phyloP scores from a whole-genome alignment of 768 basidiomycete genomes.

The Suillus hirtellus region DNA sequence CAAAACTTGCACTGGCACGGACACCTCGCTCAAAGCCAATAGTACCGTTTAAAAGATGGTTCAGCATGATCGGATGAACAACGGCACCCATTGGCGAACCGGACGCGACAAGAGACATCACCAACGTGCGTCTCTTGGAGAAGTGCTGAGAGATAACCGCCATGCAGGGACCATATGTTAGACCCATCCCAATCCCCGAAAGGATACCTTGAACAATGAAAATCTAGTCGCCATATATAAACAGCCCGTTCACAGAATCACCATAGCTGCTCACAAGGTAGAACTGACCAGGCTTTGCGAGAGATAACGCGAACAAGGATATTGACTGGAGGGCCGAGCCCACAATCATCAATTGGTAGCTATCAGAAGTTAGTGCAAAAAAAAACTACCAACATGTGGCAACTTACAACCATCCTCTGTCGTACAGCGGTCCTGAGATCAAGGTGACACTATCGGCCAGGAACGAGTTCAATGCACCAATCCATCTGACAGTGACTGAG shows the following conservation, averaged over 20 bases:
- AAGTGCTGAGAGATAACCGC: conserved; percentile 49
- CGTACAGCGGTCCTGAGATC: conserved; percentile 33
- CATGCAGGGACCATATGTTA: conserved; percentile 46
- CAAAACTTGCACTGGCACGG: conserved; percentile 40
- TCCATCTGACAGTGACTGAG: conserved; percentile 29
- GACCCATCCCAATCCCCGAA: conserved; percentile 42
- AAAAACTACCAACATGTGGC: not conserved
- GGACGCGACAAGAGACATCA: conserved; percentile 47
- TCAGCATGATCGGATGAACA: conserved; percentile 64
- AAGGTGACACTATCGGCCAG: conserved; percentile 31
- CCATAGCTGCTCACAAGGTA: conserved; percentile 32
- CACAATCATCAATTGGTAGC: conserved; percentile 14
- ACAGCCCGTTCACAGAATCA: not conserved
- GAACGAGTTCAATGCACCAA: conserved; percentile 35
- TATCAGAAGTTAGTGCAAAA: conserved; percentile 4
- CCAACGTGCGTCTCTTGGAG: conserved; percentile 38
- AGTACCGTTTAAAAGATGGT: conserved; percentile 40
- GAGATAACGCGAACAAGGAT: conserved; percentile 40
- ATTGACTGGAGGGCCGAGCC: conserved; percentile 19
- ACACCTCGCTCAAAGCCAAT: conserved; percentile 48
- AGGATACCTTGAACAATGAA: conserved; percentile 47
- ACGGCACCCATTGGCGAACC: conserved; percentile 56
- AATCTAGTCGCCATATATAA: conserved; percentile 26
- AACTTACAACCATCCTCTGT: conserved; percentile 32
- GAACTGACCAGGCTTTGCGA: conserved; percentile 37